Conservation (phyloP, 176 grass and related monocot species). For the Carex scoparia region DNA sequence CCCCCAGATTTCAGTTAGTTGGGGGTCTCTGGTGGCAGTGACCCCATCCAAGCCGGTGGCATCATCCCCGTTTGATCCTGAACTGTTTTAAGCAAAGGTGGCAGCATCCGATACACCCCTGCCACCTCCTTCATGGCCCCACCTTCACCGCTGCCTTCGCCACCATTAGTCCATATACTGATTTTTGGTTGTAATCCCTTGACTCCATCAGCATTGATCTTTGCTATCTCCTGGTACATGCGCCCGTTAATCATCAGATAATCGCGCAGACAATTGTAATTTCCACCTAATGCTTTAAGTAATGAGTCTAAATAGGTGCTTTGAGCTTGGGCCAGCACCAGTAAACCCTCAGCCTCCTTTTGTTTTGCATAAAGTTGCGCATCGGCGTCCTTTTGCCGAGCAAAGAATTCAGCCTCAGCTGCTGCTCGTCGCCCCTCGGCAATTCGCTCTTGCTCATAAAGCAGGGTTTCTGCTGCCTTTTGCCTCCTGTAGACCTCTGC, state of each 20-base stretch:
- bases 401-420: constrained; percentile 52
- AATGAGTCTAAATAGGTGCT: constrained; percentile 48
- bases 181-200: constrained; percentile 76
- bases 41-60: constrained; percentile 77
- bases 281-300: constrained; percentile 50
- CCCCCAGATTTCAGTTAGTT: neutral
- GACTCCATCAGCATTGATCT: constrained; percentile 67
- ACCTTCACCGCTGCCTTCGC: neutral
- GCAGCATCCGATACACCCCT: constrained; percentile 63
- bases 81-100: constrained; percentile 63
- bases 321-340: constrained; percentile 47
- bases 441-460: constrained; percentile 51
- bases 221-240: constrained; percentile 71
- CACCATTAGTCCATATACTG: constrained; percentile 52
- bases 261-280: constrained; percentile 54
- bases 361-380: constrained; percentile 63
- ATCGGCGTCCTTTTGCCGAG: constrained; percentile 38
- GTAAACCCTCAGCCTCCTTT: constrained; percentile 59
- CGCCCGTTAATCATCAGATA: constrained; percentile 68
- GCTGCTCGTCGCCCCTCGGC: constrained; percentile 32
- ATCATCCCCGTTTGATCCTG: constrained; percentile 80
- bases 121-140: constrained; percentile 73
- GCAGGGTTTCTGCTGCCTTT: constrained; percentile 50
- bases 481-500: constrained; percentile 64
- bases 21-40: neutral